A percentile compares a stretch with the other conserved stretches of the same genome.
These are phyloP conservation scores for Barnettozyma botsteinii DNA, from an alignment of 805 yeast species.

Conservation along the genomic window DNA sequence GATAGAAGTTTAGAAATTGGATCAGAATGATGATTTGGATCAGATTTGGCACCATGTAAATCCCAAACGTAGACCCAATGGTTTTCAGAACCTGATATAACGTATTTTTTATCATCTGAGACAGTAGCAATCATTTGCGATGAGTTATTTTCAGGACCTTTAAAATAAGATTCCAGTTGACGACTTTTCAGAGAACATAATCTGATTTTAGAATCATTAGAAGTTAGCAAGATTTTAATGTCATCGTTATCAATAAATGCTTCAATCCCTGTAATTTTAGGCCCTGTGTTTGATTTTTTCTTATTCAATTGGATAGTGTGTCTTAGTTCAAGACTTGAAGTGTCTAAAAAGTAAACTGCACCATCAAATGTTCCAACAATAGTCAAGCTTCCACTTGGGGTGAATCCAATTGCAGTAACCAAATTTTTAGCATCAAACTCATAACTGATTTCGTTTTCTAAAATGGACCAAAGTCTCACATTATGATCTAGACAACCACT, in stretches of 20 bases:
- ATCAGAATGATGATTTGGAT: constrained; percentile 4
- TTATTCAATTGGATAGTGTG: constrained; percentile 43
- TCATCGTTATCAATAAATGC: constrained; percentile 36
- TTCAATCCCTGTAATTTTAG: constrained; percentile 74
- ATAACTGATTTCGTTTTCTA: constrained; percentile 62
- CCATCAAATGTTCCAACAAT: constrained; percentile 81
- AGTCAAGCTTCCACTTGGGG: constrained; percentile 57
- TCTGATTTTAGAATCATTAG: constrained; percentile 78
- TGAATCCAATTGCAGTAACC: constrained; percentile 69
- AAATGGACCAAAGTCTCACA: constrained; percentile 77
- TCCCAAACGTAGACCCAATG: constrained; percentile 85
- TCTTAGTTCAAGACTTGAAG: constrained; percentile 51
- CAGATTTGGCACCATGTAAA: constrained; percentile 22
- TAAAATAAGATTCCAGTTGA: constrained; percentile 58
- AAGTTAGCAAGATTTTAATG: constrained; percentile 51
- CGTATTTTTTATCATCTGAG: constrained; percentile 49
- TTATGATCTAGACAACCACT: constrained; percentile 77
- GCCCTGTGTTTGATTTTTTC: constrained; percentile 30
- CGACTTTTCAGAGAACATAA: constrained; percentile 51
- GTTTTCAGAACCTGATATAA: constrained; percentile 82
- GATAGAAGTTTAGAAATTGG: constrained; percentile 14
- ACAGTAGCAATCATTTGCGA: constrained; percentile 66
- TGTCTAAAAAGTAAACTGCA: constrained; percentile 50
- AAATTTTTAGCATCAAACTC: constrained; percentile 56
- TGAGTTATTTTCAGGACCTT: constrained; percentile 65